Percentiles rank a stretch among this genome's conserved stretches.
These are phyloP conservation scores for Pyrus communis DNA, from an alignment of 306 rosid genomes.

Conservation along the genomic window DNA sequence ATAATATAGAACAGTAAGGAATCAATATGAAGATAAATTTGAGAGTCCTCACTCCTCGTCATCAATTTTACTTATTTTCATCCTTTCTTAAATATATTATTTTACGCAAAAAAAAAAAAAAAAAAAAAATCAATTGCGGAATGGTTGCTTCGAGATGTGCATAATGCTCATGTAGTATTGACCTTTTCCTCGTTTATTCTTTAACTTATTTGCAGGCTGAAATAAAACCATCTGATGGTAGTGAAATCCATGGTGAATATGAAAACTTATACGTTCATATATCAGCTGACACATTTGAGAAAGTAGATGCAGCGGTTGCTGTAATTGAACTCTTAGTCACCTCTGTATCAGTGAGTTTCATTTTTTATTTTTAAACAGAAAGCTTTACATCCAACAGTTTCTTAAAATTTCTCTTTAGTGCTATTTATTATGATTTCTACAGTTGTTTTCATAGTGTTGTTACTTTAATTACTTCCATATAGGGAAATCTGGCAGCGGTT, in stretches of 20 bases:
- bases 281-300: slow-evolving; percentile 81
- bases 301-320: slow-evolving; percentile 83
- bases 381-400: not conserved
- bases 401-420: not conserved
- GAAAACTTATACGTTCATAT: slow-evolving; percentile 56
- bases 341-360: slow-evolving; percentile 72
- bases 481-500: slow-evolving; percentile 66
- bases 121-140: too few relatives aligned
- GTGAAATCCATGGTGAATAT: slow-evolving; percentile 40
- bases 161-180: not conserved
- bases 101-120: not conserved
- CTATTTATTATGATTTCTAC: not conserved
- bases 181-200: slow-evolving; percentile 11
- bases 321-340: slow-evolving; percentile 70
- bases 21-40: not conserved
- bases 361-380: slow-evolving; percentile 13
- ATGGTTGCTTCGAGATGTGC: not conserved
- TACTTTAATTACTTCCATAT: slow-evolving; percentile 13
- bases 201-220: slow-evolving; percentile 42
- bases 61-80: not conserved
- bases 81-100: not conserved
- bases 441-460: not conserved
- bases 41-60: not conserved
- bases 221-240: slow-evolving; percentile 54
- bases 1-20: not conserved